Evolutionary conservation across 148 eudicot species (phyloP).

Genomic region (Linanthus parryae): DNA sequence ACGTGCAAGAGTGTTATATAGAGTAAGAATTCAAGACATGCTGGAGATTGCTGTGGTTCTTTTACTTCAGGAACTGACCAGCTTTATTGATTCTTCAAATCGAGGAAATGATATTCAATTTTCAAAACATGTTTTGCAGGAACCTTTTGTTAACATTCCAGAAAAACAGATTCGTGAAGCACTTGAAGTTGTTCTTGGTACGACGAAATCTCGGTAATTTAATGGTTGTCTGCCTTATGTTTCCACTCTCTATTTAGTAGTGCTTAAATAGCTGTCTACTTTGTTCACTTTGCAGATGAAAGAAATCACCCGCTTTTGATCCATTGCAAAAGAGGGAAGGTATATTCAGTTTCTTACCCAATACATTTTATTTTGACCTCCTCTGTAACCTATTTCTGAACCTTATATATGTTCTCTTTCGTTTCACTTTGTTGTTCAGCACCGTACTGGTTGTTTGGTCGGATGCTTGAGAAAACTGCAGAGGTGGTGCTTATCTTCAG

Average conservation of each 20-base stretch:
- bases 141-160: slow-evolving; percentile 86
- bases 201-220: no score
- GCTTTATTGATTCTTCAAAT: no score
- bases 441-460: slow-evolving; percentile 81
- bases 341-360: slow-evolving; percentile 12
- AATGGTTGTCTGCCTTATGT: no score
- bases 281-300: slow-evolving; percentile 38
- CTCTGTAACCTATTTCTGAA: no score
- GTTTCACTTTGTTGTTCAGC: slow-evolving; percentile 21
- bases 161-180: slow-evolving; percentile 73
- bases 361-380: neutral
- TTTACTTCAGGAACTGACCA: no score
- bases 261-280: slow-evolving; percentile 6
- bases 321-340: slow-evolving; percentile 98
- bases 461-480: slow-evolving; percentile 84
- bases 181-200: slow-evolving; percentile 68
- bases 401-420: neutral
- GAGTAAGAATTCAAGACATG: no score
- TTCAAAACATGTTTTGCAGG: slow-evolving; percentile 57
- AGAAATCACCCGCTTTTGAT: slow-evolving; percentile 78
- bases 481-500: slow-evolving; percentile 72
- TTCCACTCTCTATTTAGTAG: neutral
- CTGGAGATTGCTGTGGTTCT: no score
- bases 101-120: neutral
- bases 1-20: no score